These are phyloP conservation scores for Pyrenochaeta sp. DNA, from an alignment of 2,329 filamentous ascomycete genomes.

Conservation along the genomic window DNA sequence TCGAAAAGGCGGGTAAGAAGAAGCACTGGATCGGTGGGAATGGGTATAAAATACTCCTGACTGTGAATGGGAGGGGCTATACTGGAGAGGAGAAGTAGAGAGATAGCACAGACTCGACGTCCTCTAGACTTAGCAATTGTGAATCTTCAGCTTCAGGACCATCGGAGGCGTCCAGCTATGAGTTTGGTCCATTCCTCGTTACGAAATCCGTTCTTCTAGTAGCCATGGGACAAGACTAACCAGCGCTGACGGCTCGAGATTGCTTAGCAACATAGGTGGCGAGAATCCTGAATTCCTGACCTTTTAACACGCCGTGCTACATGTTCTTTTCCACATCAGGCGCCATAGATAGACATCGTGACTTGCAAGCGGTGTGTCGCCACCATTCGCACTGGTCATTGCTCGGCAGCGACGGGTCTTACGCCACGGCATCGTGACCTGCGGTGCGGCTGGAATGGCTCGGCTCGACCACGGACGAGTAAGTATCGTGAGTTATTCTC, in stretches of 20 bases:
- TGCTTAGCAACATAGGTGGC: slow-evolving; percentile 19
- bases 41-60: slow-evolving; percentile 41
- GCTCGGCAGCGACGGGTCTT: slow-evolving; percentile 22
- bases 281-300: slow-evolving; percentile 26
- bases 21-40: slow-evolving; percentile 47
- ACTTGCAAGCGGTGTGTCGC: slow-evolving; percentile 38
- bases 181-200: background rate
- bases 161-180: background rate
- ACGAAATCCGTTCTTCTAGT: background rate
- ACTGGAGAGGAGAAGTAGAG: slow-evolving; percentile 18
- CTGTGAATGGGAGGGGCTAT: slow-evolving; percentile 37
- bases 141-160: background rate
- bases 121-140: background rate
- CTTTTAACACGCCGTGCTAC: slow-evolving; percentile 12
- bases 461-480: slow-evolving; percentile 2
- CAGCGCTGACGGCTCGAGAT: slow-evolving; percentile 2
- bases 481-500: slow-evolving; percentile 16
- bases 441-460: slow-evolving; percentile 15
- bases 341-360: slow-evolving; percentile 28
- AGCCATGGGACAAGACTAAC: background rate
- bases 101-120: background rate
- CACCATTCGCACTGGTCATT: slow-evolving; percentile 10
- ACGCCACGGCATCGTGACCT: slow-evolving; percentile 16
- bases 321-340: slow-evolving; percentile 8
- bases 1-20: slow-evolving; percentile 52